phyloP scores from a whole-genome alignment of 192 early-diverging fungal species.

The Gryganskiella cystojenkinii region DNA sequence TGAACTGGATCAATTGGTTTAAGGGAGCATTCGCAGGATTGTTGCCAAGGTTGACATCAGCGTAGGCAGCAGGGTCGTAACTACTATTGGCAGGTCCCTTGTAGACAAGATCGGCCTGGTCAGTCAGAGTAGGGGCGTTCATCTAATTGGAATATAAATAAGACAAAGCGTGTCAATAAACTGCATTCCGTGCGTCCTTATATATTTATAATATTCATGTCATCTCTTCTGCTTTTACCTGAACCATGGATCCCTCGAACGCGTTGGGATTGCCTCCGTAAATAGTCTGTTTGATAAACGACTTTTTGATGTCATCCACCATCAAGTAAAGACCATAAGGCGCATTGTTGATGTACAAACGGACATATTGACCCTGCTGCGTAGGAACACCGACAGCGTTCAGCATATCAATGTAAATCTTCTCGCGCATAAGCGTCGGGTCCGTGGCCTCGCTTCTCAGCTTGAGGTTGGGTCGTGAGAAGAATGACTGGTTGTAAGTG shows the following conservation, averaged over 20 bases:
- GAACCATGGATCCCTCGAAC: conserved; percentile 25
- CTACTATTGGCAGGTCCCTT: conserved; percentile 11
- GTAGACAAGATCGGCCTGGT: conserved; percentile 41
- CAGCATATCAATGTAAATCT: conserved; percentile 53
- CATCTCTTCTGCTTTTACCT: conserved; percentile 17
- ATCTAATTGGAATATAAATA: conserved; percentile 6
- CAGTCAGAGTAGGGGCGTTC: conserved; percentile 34
- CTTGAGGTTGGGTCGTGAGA: conserved; percentile 47
- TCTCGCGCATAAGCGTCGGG: conserved; percentile 52
- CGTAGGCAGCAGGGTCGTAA: conserved; percentile 44
- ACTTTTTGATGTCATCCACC: conserved; percentile 57
- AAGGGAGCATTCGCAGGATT: conserved; percentile 17
- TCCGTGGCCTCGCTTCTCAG: conserved; percentile 45
- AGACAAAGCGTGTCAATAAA: neutral
- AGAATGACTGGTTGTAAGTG: conserved; percentile 47
- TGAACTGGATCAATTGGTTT: conserved; percentile 38
- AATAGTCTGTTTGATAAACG: conserved; percentile 52
- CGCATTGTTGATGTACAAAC: conserved; percentile 51
- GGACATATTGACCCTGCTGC: conserved; percentile 33
- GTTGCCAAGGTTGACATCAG: conserved; percentile 20
- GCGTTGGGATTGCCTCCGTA: conserved; percentile 15
- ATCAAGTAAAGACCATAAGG: conserved; percentile 54
- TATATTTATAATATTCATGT: neutral
- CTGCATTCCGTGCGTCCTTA: too few species aligned
- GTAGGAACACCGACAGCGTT: conserved; percentile 44